Base-by-base conservation (phyloP, 768 basidiomycete species). In the Leccinum rimulosum region DNA sequence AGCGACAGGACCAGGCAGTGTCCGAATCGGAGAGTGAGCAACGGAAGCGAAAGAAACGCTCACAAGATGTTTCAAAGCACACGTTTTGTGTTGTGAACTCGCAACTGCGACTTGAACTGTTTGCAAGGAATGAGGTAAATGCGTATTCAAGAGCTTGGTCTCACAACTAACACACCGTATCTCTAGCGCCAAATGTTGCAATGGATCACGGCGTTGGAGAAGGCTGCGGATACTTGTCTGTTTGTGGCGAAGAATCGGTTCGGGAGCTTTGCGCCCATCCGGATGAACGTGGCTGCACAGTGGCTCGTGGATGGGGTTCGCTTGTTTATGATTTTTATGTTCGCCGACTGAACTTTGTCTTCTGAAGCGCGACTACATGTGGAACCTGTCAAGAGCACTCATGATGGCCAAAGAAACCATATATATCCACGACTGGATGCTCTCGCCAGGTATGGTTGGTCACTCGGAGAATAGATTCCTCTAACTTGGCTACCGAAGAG, bases 381-480 rank as follows among this genome's bases (percentile, higher is more conserved):
- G 96, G 97, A 96, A 95, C 68, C 76, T 99, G 25, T 93, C 92
- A 25, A 84, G 93, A 43, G 96, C 96, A 0, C 88, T 99, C 50
- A 79, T 91, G 27, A 81, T 97, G 65, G 96, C 96, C 1, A 88
- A 87, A 70, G 88, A 93, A 66, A 81, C 76, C 49, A 94, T 97
- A 56, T 95, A 94, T 70, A 97, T 98, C 38, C 97, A 98, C 69
- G 96, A 96, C 74, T 98, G 96, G 96, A 98, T 96, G 97, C 77
- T 95, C 25, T 93, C 93, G 27, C 93, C 93, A 4, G 88, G 91
- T 91, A 68, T 55, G 68, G 66, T 31, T 33, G 11, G 7, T 40
- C n/a, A 31, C 27, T 55, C 11, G 1, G 36, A 45, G 36, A n/a
- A 22, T 52, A 6, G 22, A 33, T 14, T 36, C 33, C 28, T 27